Base-by-base conservation (phyloP, 805 yeast species). In the Candida caryicola region DNA sequence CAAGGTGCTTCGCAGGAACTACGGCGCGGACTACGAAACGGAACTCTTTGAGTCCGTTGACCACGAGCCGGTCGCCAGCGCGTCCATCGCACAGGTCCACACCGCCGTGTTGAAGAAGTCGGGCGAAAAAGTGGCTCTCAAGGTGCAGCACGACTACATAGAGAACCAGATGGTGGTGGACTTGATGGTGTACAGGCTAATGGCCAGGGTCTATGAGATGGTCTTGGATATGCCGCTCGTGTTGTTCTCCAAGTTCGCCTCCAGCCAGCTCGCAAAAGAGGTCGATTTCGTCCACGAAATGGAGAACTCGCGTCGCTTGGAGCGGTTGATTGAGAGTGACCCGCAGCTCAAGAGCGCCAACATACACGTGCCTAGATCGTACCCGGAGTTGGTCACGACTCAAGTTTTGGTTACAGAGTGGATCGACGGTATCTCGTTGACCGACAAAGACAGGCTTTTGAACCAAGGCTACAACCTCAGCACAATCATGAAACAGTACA, bases 61-160 rank as follows among this genome's bases (percentile, higher is more conserved):
- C 23, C 76, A 72, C 43, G 50, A 34, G 1, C 86, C 91, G 1
- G 64, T 82, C 13, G 93, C 91, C 2, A 78, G 86, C 55, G 95
- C 91, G 0, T 78, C 84, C 32, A 71, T 82, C 45, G 88, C 87
- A 0, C 89, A 82, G 50, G 87, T 82, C 4, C 87, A 82, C 46
- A 63, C 60, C 33, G 88, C 77, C 0, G 49, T 45, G 9, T 52
- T 82, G 45, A 59, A 54, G 36, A 51, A 50, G 17, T 38, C 43
- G 18, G 82, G 81, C 4, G 69, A 70, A 17, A 50, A 59, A 17
- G 87, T 82, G 12, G 88, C 87, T 0, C 71, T 82, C 19, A 82
- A 82, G 53, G 73, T 82, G 4, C 88, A 82, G 47, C 87, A 82
- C 51, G 67, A 73, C 21, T 77, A 81, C 37, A 81, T 85, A 31